Evolutionary conservation across 805 yeast species (phyloP).

Genomic region (Grigorovia transvaalensis): DNA sequence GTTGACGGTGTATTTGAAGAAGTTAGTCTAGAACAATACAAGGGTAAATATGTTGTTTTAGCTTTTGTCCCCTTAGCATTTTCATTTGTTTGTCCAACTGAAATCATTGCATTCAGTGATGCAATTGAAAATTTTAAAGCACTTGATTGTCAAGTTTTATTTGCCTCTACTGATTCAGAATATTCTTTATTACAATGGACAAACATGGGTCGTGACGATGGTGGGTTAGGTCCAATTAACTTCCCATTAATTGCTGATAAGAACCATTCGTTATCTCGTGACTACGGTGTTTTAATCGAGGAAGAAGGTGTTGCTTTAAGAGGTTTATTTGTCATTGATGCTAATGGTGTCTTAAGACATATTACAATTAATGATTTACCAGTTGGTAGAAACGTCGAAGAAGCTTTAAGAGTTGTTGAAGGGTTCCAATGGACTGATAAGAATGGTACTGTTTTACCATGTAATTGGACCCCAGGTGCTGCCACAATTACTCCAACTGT

Average conservation of each 20-base stretch:
- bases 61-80: slow-evolving; percentile 98
- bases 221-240: slow-evolving; percentile 94
- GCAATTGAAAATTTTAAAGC: slow-evolving; percentile 83
- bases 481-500: slow-evolving; percentile 86
- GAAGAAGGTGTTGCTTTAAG: slow-evolving; percentile 96
- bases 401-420: slow-evolving; percentile 92
- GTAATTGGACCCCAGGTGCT: slow-evolving; percentile 96
- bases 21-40: slow-evolving; percentile 84
- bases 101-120: slow-evolving; percentile 96
- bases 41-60: slow-evolving; percentile 95
- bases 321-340: slow-evolving; percentile 97
- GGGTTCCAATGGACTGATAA: slow-evolving; percentile 99
- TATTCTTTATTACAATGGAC: slow-evolving; percentile 98
- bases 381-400: slow-evolving; percentile 98
- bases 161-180: slow-evolving; percentile 98
- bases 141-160: slow-evolving; percentile 78
- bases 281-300: slow-evolving; percentile 95
- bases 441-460: slow-evolving; percentile 99
- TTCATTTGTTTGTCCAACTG: slow-evolving; percentile 99
- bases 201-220: slow-evolving; percentile 89
- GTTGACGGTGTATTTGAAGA: slow-evolving; percentile 95
- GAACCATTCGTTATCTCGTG: slow-evolving; percentile 88
- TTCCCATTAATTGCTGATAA: slow-evolving; percentile 94
- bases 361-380: slow-evolving; percentile 97
- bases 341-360: slow-evolving; percentile 90